A percentile compares a stretch with the other conserved stretches of the same genome.
Evolutionary conservation across 352 stramenopile species (phyloP).

Genomic region (Aphanomyces stellatus): DNA sequence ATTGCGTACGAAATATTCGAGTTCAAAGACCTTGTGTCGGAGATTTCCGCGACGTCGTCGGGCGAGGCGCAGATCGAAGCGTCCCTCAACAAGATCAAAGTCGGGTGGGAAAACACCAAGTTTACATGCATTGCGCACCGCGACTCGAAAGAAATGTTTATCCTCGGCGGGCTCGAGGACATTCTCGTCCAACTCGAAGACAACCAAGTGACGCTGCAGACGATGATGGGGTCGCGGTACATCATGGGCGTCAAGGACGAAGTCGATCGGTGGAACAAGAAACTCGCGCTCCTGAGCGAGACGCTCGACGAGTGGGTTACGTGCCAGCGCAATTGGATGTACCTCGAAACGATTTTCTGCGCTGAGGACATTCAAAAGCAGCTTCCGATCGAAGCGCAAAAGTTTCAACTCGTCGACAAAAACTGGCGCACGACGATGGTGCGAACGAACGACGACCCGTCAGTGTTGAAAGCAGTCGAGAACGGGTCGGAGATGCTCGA

Average conservation of each 20-base stretch:
- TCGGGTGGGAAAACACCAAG: slow-evolving; percentile 81
- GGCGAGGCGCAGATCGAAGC: slow-evolving; percentile 87
- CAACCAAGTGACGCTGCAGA: slow-evolving; percentile 87
- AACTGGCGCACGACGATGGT: slow-evolving; percentile 83
- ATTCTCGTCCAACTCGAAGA: slow-evolving; percentile 86
- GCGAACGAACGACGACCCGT: slow-evolving; percentile 61
- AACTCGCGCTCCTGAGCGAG: slow-evolving; percentile 71
- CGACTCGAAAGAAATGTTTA: slow-evolving; percentile 82
- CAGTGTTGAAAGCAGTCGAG: slow-evolving; percentile 70
- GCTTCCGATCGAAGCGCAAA: slow-evolving; percentile 74
- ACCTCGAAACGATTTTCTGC: slow-evolving; percentile 84
- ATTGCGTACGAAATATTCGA: slow-evolving; percentile 81
- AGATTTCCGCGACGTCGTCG: slow-evolving; percentile 78
- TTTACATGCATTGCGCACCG: slow-evolving; percentile 81
- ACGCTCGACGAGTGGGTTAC: slow-evolving; percentile 81
- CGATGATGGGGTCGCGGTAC: slow-evolving; percentile 89
- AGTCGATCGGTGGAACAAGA: slow-evolving; percentile 86
- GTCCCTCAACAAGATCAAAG: slow-evolving; percentile 81
- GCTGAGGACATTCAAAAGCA: slow-evolving; percentile 86
- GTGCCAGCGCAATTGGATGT: slow-evolving; percentile 84
- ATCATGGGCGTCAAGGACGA: slow-evolving; percentile 88
- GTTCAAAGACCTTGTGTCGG: slow-evolving; percentile 80
- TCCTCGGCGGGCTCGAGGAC: slow-evolving; percentile 86
- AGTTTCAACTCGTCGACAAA: slow-evolving; percentile 78
- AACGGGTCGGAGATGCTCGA: slow-evolving; percentile 62